phyloP scores from a whole-genome alignment of 257 asterid species.

The Solanum sparsipilum region DNA sequence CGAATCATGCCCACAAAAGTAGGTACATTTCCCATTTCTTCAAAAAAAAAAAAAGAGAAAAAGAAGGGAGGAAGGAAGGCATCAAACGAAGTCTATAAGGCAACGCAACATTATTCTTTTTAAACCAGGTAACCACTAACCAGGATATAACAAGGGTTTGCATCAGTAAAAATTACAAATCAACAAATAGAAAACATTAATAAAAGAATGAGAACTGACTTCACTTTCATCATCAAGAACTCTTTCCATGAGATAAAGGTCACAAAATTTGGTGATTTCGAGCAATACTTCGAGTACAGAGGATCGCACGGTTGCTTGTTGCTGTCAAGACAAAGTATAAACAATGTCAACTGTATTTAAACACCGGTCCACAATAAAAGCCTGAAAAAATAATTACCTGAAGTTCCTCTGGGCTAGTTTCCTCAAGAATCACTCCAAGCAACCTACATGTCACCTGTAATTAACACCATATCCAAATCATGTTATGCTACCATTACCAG shows the following conservation, averaged over 20 bases:
- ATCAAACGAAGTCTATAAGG: no score
- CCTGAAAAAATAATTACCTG: conserved; percentile 36
- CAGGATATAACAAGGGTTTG: not conserved
- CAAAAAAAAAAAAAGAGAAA: not conserved
- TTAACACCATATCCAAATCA: not conserved
- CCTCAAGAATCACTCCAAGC: conserved; percentile 79
- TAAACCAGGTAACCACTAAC: not conserved
- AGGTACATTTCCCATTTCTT: not conserved
- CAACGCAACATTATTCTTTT: not conserved
- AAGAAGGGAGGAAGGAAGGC: not conserved
- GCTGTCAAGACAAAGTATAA: conserved; percentile 40
- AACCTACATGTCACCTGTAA: conserved; percentile 73
- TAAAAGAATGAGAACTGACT: conserved; percentile 30
- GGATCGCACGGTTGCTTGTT: conserved; percentile 74
- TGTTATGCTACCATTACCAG: not conserved
- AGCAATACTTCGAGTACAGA: conserved; percentile 82
- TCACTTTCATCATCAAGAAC: conserved; percentile 87
- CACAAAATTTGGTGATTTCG: conserved; percentile 82
- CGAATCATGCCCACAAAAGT: not conserved
- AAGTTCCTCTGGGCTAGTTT: conserved; percentile 81
- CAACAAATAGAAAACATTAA: not conserved
- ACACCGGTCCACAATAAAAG: not conserved
- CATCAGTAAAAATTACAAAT: not conserved
- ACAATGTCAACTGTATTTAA: conserved; percentile 9
- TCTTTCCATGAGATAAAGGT: conserved; percentile 94